Base-by-base conservation (phyloP, 208 protist genomes). In the Acanthamoeba lenticulata region DNA sequence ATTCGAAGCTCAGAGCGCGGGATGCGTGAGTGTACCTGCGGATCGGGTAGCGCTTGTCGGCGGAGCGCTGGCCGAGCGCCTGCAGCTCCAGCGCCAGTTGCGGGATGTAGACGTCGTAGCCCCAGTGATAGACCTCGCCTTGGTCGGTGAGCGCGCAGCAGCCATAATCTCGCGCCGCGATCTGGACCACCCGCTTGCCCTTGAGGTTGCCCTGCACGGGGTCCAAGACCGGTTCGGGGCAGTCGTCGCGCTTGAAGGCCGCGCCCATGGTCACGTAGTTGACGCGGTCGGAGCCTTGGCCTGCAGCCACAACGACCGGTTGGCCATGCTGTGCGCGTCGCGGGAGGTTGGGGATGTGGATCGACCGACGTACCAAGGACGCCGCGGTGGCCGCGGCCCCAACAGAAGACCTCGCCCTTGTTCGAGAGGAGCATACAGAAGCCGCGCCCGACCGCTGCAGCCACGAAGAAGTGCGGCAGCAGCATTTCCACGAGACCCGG, bases 51-150 rank as follows among this genome's bases (percentile, higher is more conserved):
- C 40, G 69, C 36, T 79, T 79, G 21, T 79, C 69, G 38, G 34
- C 69, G n/a, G n/a, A n/a, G n/a, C n/a, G n/a, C 0, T 36, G 69
- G 69, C 69, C 69, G 40, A 45, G 69, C 40, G 0, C 6, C 34
- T 4, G 0, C 69, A 79, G 36, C 36, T 79, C 69, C 21, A 15
- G 27, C 34, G 69, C 69, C 69, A 79, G 19, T 9, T 29, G 27
- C 2, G 69, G 69, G 36, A 79, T n/a, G 69, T 19, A 45, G 40
- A 47, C 17, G 69, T 36, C 38, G 19, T 79, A 29, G 2, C 69
- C 69, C 69, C 69, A 79, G 69, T 47, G n/a, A 36, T 79, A 79
- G 5, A 79, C 69, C 69, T 79, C 69, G 60, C 60, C 69, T 79
- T 79, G 21, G 24, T 79, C 69, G 7, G 69, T 79, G 69, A 79